These are phyloP conservation scores for Colletotrichum coccodes DNA, from an alignment of 2,329 filamentous ascomycete genomes.

Conservation along the genomic window DNA sequence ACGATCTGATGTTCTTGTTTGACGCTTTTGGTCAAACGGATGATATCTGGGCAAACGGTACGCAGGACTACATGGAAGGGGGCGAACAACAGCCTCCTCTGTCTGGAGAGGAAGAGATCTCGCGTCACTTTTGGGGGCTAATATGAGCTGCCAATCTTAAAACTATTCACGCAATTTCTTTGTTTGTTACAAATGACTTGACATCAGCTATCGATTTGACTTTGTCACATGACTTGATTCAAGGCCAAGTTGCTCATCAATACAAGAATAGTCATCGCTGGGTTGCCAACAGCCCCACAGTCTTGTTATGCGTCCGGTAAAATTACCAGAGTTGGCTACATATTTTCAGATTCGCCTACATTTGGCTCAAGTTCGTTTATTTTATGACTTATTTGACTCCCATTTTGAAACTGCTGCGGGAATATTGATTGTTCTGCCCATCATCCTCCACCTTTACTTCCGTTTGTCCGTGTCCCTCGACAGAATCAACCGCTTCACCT, in stretches of 20 bases:
- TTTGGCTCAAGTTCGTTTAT: neutral
- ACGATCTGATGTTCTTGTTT: constrained; percentile 47
- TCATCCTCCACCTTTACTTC: no score
- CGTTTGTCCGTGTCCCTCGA: neutral
- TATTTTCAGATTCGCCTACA: no score
- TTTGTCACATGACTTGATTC: no score
- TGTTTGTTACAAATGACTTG: neutral
- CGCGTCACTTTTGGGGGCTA: constrained; percentile 44
- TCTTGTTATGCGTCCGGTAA: no score
- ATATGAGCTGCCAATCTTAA: constrained; percentile 32
- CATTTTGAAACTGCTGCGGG: neutral
- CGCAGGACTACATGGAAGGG: neutral
- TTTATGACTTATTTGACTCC: no score
- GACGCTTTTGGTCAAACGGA: constrained; percentile 42
- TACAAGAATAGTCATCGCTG: no score
- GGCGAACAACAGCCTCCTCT: constrained; percentile 8
- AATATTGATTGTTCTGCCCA: no score
- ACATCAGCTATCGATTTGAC: no score
- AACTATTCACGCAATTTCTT: neutral
- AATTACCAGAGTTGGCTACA: no score
- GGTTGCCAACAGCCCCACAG: no score
- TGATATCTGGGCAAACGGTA: neutral
- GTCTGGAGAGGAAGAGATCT: constrained; percentile 40
- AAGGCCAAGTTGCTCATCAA: no score
- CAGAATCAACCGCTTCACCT: no score